These are phyloP conservation scores for Fusarium humuli DNA, from an alignment of 2,329 filamentous ascomycete genomes.

Conservation along the genomic window DNA sequence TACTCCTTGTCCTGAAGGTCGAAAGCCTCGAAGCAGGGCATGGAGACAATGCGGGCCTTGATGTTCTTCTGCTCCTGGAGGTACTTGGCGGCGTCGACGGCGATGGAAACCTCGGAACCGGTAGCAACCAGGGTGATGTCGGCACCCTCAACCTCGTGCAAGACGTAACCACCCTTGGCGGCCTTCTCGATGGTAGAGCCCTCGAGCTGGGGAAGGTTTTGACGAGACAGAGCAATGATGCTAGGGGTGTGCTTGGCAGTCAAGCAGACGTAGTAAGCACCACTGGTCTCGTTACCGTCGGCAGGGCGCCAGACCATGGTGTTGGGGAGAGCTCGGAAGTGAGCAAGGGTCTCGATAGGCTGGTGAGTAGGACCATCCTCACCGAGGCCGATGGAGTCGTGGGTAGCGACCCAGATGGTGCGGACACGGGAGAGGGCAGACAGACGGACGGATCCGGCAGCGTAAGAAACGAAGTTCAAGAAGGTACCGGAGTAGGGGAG, in stretches of 20 bases:
- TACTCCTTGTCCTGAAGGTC: conserved; percentile 95
- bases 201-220: conserved; percentile 98
- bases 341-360: conserved; percentile 96
- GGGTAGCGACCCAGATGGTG: conserved; percentile 94
- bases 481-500: conserved; percentile 96
- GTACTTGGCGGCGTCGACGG: conserved; percentile 90
- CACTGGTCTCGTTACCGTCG: conserved; percentile 97
- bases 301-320: conserved; percentile 99
- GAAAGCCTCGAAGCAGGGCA: conserved; percentile 98
- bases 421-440: conserved; percentile 92
- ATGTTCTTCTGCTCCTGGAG: conserved; percentile 89
- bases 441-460: conserved; percentile 92
- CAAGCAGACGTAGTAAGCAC: conserved; percentile 95
- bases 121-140: conserved; percentile 92
- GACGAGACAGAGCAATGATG: conserved; percentile 93
- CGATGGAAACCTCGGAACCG: conserved; percentile 95
- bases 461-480: conserved; percentile 99
- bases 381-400: conserved; percentile 99
- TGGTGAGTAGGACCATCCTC: conserved; percentile 99
- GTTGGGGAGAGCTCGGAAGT: conserved; percentile 99
- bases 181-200: conserved; percentile 89
- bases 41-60: conserved; percentile 90
- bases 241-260: conserved; percentile 90
- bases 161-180: conserved; percentile 95
- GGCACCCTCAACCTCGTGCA: conserved; percentile 85